phyloP scores from a whole-genome alignment of 2,329 filamentous ascomycete genomes.

The Diaporthe humulicola region DNA sequence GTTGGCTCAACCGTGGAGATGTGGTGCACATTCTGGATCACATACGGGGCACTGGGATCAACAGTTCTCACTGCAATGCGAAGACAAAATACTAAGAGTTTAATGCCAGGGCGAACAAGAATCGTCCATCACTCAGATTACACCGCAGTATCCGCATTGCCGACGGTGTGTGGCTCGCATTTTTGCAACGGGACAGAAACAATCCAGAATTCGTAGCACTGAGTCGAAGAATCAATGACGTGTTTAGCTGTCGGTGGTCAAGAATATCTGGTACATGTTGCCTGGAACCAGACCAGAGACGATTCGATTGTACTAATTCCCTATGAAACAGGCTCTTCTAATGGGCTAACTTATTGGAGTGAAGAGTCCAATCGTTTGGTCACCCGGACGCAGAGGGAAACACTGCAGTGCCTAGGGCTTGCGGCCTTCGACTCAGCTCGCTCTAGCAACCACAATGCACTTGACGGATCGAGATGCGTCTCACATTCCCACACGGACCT shows the following conservation, averaged over 20 bases:
- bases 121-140: not conserved
- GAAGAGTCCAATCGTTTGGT: not conserved
- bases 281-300: not conserved
- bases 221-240: not conserved
- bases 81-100: too few species aligned
- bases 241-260: not conserved
- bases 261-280: not conserved
- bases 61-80: too few species aligned
- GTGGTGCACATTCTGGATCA: too few species aligned
- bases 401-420: not conserved
- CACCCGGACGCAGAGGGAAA: not conserved
- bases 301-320: slow-evolving; percentile 1
- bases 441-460: slow-evolving; percentile 1
- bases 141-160: not conserved
- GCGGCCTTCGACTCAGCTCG: not conserved
- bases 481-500: not conserved
- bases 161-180: too few species aligned
- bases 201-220: not conserved
- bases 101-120: not conserved
- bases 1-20: too few species aligned
- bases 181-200: not conserved
- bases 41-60: too few species aligned
- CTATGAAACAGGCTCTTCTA: not conserved
- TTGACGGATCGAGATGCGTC: slow-evolving; percentile 4
- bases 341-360: not conserved